Percentiles rank a stretch among this genome's conserved stretches.
These are phyloP conservation scores for Fusarium sp. DNA, from an alignment of 2,329 filamentous ascomycete species.

Conservation along the genomic window DNA sequence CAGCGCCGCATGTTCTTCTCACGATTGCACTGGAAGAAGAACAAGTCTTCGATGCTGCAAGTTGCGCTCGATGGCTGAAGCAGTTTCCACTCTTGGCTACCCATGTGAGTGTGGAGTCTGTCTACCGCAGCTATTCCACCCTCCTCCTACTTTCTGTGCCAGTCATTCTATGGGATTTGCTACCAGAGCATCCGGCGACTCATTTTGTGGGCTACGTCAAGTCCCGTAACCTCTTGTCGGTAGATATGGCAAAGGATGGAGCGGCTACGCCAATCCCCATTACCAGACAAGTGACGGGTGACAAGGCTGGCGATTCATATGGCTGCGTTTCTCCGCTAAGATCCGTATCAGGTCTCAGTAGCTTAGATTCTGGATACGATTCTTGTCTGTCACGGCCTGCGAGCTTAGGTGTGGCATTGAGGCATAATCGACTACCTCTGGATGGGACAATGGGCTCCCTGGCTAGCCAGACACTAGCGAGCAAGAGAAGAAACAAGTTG, in stretches of 20 bases:
- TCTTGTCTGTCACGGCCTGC: constrained; percentile 40
- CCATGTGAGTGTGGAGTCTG: constrained; percentile 41
- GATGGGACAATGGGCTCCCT: constrained; percentile 31
- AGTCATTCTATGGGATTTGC: constrained; percentile 43
- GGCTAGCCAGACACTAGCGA: constrained; percentile 28
- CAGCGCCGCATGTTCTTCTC: constrained; percentile 41
- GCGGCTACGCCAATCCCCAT: constrained; percentile 42
- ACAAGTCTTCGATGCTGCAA: constrained; percentile 42
- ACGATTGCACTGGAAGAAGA: constrained; percentile 44
- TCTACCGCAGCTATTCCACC: constrained; percentile 44
- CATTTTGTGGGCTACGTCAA: constrained; percentile 46
- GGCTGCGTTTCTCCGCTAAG: constrained; percentile 38
- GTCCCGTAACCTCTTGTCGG: constrained; percentile 39
- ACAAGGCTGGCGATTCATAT: constrained; percentile 23
- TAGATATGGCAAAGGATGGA: constrained; percentile 16
- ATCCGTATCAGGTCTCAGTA: constrained; percentile 40
- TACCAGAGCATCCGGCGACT: constrained; percentile 43
- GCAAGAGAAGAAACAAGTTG: constrained; percentile 34
- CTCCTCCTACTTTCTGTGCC: constrained; percentile 43
- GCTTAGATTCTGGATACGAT: constrained; percentile 45
- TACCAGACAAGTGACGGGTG: constrained; percentile 20
- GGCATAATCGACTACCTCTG: constrained; percentile 29
- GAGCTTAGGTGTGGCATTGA: constrained; percentile 31
- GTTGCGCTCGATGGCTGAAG: constrained; percentile 45
- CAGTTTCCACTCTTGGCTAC: constrained; percentile 46